Conservation (phyloP, 331 rosid genomes). For the Pyrus hybrid region DNA sequence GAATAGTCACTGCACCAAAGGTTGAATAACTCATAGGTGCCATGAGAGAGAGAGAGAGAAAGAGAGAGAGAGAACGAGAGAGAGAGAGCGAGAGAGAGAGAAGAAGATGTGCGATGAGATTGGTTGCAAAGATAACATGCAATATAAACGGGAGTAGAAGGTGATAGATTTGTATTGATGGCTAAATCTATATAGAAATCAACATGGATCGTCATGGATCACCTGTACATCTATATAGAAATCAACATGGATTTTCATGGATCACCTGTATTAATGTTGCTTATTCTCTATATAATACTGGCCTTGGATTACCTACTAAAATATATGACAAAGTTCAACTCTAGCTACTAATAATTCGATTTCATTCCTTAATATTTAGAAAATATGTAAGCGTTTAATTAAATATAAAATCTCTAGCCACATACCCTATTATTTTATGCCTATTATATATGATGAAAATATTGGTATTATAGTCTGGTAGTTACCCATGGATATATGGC, state of each 20-base stretch:
- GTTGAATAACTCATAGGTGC: not conserved
- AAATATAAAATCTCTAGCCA: too few species aligned
- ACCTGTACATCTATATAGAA: too few species aligned
- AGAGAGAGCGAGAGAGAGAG: not conserved
- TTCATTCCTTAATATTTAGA: too few species aligned
- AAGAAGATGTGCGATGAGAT: not conserved
- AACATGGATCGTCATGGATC: not conserved
- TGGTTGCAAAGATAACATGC: not conserved
- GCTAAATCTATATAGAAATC: not conserved
- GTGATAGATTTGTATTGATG: not conserved
- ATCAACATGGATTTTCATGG: not conserved
- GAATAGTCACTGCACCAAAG: not conserved
- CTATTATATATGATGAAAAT: not conserved
- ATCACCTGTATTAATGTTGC: not conserved
- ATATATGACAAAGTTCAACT: too few species aligned
- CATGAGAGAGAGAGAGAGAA: not conserved
- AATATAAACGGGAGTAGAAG: not conserved
- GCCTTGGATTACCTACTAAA: not conserved
- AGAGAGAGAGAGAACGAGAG: not conserved
- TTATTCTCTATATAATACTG: not conserved
- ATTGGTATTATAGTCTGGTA: not conserved
- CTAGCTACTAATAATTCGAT: too few species aligned
- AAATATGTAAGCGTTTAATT: too few species aligned
- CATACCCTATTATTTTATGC: not conserved
- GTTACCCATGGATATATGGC: not conserved